Evolutionary conservation across 2,329 filamentous ascomycete genomes (phyloP), one percentile per base, ranked within the genome.

Genomic region (Fusarium sp.): DNA sequence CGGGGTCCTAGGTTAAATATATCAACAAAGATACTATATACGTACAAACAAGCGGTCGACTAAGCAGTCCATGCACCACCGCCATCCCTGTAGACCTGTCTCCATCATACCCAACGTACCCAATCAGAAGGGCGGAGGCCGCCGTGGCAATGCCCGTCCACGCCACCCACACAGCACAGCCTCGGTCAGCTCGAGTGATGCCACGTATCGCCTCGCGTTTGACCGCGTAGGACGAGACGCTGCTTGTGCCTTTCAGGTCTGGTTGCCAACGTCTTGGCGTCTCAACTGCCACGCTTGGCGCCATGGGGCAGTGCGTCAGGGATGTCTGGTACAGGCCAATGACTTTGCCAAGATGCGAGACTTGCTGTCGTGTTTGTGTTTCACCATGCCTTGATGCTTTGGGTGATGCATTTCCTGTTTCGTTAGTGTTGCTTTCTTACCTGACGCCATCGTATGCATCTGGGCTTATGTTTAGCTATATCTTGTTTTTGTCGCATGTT

Each of bases 261-360:
- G 47, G 47, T 54, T 29, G 47, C 47, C 47, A 54, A 54, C 47
- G 47, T 54, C 47, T 54, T 54, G 47, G 47, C 47, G 47, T 29
- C 45, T 50, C 45, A 50, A 50, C 24, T 50, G 45, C 45, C 45
- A 20, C 47, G 27, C 47, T 54, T 31, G 45, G 47, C 47, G 47
- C 27, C 27, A 54, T 31, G 47, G 18, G 47, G 47, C 47, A 31
- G 47, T 54, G 47, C 18, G 47, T 54, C 47, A 54, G 47, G 47
- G 47, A 54, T 54, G 47, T 50, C 2, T 31, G 11, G 27, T 27
- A 20, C 47, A 54, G 47, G 18, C 47, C 47, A 54, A 54, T 54
- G 27, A 20, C 47, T 20, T 54, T 54, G 47, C 47, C 47, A 54
- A 54, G 47, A 54, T 54, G 47, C 47, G 47, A 54, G 47, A 54